Base-by-base conservation (phyloP, 805 yeast species). In the Wickerhamomyces hampshirensis region DNA sequence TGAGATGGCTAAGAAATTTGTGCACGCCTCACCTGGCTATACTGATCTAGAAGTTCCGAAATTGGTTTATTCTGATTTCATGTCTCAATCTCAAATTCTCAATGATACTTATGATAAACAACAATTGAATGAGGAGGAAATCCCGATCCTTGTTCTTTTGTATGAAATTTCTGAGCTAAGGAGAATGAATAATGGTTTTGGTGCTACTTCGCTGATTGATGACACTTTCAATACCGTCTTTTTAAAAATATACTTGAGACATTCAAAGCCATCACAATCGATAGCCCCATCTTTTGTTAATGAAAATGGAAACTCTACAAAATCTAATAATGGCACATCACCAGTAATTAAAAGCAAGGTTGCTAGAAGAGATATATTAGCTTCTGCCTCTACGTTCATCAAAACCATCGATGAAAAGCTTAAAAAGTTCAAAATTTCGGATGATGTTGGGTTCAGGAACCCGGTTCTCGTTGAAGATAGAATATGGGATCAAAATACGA, bases 151-250 rank as follows among this genome's bases (percentile, higher is more conserved):
- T 2, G 66, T 71, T 33, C 61, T 71, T 24, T 50, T 83, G 11
- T 60, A 58, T 37, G 78, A 78, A 16, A 53, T 75, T 8, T 65
- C 70, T 12, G 89, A 81, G 33, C 66, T 84, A 48, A 68, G 85
- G 43, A 72, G 81, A 40, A 68, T 82, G 60, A 85, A 87, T 42
- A 84, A 81, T 53, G 94, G 94, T 0, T 80, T 80, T 55, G 91
- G 88, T 0, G 77, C 93, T 3, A 83, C 93, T 0, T 76, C 86
- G 0, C 57, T 72, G 26, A 73, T 84, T 37, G 95, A 85, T 56
- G 93, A 85, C 43, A 73, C 85, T 0, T 75, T 75, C 42, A 77
- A 79, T 24, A 71, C 80, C 6, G 53, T 82, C 0, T 86, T 69
- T 48, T 58, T 85, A 50, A 65, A 63, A 36, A 52, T 82, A 7